Evolutionary conservation across 2,329 filamentous ascomycete species (phyloP).

Genomic region (Colletotrichum sidae): DNA sequence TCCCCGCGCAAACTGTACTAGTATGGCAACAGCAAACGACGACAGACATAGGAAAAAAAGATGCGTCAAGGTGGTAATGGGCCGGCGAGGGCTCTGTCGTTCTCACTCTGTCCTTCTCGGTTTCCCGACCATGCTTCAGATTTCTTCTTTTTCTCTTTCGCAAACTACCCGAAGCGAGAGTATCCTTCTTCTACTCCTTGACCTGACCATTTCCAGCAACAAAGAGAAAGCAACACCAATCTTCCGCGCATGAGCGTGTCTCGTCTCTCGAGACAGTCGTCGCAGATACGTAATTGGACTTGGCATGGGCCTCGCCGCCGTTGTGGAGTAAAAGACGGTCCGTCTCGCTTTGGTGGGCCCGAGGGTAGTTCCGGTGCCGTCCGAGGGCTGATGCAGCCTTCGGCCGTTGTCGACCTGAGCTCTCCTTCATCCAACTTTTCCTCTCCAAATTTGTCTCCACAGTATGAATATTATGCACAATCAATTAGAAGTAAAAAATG

Average conservation of each 20-base stretch:
- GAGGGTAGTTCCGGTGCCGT: constrained; percentile 30
- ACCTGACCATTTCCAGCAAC: constrained; percentile 19
- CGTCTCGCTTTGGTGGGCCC: constrained; percentile 16
- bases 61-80: constrained; percentile 36
- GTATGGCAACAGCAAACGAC: constrained; percentile 26
- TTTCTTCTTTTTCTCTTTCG: background rate
- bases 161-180: constrained; percentile 36
- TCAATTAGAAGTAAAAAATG: constrained; percentile 32
- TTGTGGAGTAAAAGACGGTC: constrained; percentile 26
- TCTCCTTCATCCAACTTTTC: constrained; percentile 34
- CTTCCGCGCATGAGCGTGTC: constrained; percentile 25
- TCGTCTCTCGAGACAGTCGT: constrained; percentile 28
- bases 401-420: constrained; percentile 17
- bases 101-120: constrained; percentile 33
- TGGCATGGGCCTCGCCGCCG: constrained; percentile 18
- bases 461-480: constrained; percentile 35
- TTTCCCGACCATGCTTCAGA: constrained; percentile 33
- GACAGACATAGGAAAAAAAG: constrained; percentile 25
- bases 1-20: constrained; percentile 24
- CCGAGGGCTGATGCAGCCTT: constrained; percentile 17
- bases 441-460: constrained; percentile 33
- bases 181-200: constrained; percentile 29
- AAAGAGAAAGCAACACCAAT: constrained; percentile 4
- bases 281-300: constrained; percentile 27
- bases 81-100: constrained; percentile 30